Evolutionary conservation across 2,329 filamentous ascomycete genomes (phyloP).

Genomic region (Penicillium sp.): DNA sequence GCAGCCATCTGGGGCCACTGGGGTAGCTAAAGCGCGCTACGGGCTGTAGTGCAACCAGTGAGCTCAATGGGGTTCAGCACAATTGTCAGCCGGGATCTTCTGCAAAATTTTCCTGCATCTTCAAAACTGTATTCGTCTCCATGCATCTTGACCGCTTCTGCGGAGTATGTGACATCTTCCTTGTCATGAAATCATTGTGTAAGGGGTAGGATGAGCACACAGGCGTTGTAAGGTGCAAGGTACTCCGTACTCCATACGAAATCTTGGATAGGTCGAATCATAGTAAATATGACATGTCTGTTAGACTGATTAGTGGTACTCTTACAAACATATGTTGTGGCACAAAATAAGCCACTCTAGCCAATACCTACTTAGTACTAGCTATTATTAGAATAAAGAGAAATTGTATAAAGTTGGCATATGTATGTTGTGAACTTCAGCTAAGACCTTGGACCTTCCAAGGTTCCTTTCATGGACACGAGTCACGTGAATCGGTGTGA

Average conservation of each 20-base stretch:
- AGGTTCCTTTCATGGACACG: neutral
- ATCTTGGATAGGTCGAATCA: neutral
- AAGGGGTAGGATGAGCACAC: neutral
- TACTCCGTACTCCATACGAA: neutral
- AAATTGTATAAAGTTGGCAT: neutral
- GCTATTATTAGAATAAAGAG: neutral
- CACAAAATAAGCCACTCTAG: too few relatives aligned
- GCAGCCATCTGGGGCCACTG: conserved; percentile 9
- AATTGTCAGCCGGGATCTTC: conserved; percentile 16
- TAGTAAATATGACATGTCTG: neutral
- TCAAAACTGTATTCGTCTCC: conserved; percentile 1
- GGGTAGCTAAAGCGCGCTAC: conserved; percentile 10
- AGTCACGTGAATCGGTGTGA: neutral
- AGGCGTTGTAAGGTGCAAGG: neutral
- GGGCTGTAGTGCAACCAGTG: conserved; percentile 19
- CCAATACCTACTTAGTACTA: too few relatives aligned
- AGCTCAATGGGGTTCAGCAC: conserved; percentile 16
- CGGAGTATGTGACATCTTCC: neutral
- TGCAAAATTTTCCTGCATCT: conserved; percentile 7
- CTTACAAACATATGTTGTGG: too few relatives aligned
- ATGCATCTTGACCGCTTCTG: conserved; percentile 9
- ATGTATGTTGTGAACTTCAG: neutral
- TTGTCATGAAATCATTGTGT: neutral
- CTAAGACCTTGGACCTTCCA: neutral
- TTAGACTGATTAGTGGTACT: neutral